A percentile compares a stretch with the other conserved stretches of the same genome.
Evolutionary conservation across 176 grass and related monocot genomes (phyloP).

Genomic region (Paspalum vaginatum): DNA sequence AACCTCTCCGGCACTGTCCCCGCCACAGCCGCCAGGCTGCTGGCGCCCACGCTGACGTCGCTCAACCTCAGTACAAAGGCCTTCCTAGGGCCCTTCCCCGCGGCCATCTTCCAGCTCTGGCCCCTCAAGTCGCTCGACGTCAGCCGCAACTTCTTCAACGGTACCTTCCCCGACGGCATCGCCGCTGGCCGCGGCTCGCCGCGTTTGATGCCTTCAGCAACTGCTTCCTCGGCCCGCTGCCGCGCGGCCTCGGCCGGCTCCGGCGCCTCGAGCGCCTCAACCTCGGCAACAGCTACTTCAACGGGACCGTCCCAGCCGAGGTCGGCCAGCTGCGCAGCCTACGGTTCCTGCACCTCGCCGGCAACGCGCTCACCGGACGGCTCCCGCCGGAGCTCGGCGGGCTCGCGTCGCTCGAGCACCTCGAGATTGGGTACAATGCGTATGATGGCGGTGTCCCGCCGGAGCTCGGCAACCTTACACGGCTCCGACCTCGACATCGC

Average conservation of each 20-base stretch:
- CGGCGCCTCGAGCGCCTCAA: too few species aligned
- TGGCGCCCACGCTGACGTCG: conserved; percentile 50
- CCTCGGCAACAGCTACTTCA: conserved; percentile 74
- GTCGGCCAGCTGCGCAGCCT: conserved; percentile 43
- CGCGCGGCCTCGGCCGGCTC: conserved; percentile 48
- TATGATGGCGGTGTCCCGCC: conserved; percentile 42
- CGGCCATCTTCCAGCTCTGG: conserved; percentile 55
- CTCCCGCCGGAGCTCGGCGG: conserved; percentile 58
- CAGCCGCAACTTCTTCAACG: conserved; percentile 81
- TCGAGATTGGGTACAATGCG: conserved; percentile 84
- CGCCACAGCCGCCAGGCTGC: conserved; percentile 54
- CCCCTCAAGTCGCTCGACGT: conserved; percentile 61
- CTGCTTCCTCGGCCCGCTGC: conserved; percentile 64
- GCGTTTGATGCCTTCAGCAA: conserved; percentile 78
- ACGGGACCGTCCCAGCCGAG: conserved; percentile 60
- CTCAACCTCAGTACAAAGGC: conserved; percentile 80
- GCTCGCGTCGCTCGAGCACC: conserved; percentile 48
- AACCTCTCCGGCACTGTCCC: conserved; percentile 81
- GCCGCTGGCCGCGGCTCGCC: conserved; percentile 49
- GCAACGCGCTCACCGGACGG: conserved; percentile 58
- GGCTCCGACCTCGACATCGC: conserved; percentile 70
- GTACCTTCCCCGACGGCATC: conserved; percentile 56
- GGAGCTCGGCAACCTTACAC: conserved; percentile 45
- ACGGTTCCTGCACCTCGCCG: conserved; percentile 65
- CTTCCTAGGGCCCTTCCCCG: conserved; percentile 60